A percentile compares a stretch with the other conserved stretches of the same genome.
Evolutionary conservation across 2,329 filamentous ascomycete species (phyloP).

Genomic region (Aspergillus sp.): DNA sequence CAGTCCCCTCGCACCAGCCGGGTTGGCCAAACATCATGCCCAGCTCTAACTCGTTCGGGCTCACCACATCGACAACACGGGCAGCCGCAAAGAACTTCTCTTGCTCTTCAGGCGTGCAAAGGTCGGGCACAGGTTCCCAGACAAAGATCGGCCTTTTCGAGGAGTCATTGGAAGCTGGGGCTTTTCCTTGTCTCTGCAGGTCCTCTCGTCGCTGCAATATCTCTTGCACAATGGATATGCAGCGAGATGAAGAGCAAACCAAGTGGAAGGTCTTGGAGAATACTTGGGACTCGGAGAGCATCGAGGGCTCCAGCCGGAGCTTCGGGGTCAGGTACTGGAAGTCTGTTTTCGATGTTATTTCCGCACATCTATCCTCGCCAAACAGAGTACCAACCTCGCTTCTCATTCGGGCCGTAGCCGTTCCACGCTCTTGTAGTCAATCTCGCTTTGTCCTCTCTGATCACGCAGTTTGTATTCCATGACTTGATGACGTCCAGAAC

Average conservation of each 20-base stretch:
- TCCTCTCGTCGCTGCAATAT: slow-evolving; percentile 49
- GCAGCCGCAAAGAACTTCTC: slow-evolving; percentile 45
- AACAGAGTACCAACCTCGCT: slow-evolving; percentile 40
- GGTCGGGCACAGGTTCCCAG: slow-evolving; percentile 91
- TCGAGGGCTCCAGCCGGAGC: slow-evolving; percentile 63
- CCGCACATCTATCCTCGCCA: neutral
- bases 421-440: slow-evolving; percentile 90
- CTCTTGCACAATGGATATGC: slow-evolving; percentile 63
- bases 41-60: slow-evolving; percentile 84
- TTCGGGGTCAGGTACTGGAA: slow-evolving; percentile 89
- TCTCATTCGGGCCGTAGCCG: slow-evolving; percentile 63
- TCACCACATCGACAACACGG: slow-evolving; percentile 49
- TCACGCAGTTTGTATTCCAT: slow-evolving; percentile 66
- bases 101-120: slow-evolving; percentile 61
- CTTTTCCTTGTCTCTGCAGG: slow-evolving; percentile 17
- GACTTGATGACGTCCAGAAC: slow-evolving; percentile 55
- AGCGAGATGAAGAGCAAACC: slow-evolving; percentile 70
- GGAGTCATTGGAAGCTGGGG: slow-evolving; percentile 18
- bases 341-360: slow-evolving; percentile 35
- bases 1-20: slow-evolving; percentile 23
- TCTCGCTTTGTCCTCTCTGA: slow-evolving; percentile 56
- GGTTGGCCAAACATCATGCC: slow-evolving; percentile 64
- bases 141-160: slow-evolving; percentile 62
- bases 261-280: slow-evolving; percentile 74
- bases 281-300: slow-evolving; percentile 58